A percentile compares a stretch with the other conserved stretches of the same genome.
Evolutionary conservation across 176 grass and related monocot genomes (phyloP).

Genomic region (Eleusine coracana): DNA sequence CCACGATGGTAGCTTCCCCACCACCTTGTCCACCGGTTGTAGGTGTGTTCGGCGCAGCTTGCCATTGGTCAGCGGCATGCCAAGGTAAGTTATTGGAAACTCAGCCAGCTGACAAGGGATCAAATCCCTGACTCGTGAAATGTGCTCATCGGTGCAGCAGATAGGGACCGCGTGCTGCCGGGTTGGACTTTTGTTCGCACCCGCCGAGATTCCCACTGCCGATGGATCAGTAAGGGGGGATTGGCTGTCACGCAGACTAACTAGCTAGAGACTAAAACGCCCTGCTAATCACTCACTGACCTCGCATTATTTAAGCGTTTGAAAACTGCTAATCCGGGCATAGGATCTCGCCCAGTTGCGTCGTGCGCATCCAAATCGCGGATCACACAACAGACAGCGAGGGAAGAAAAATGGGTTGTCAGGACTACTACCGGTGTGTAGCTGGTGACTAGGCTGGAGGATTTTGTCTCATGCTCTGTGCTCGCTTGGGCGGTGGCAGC

Average conservation of each 20-base stretch:
- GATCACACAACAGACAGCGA: constrained; percentile 5
- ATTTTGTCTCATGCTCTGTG: background rate
- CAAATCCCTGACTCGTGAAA: too few species aligned
- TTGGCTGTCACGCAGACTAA: background rate
- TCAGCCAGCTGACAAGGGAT: too few species aligned
- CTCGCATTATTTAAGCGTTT: constrained; percentile 33
- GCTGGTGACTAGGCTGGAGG: background rate
- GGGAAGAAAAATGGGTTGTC: background rate
- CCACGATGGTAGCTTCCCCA: too few species aligned
- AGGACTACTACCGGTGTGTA: background rate
- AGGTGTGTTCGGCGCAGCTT: too few species aligned
- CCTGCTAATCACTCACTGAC: background rate
- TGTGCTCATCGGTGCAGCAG: too few species aligned
- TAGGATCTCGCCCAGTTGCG: constrained; percentile 42
- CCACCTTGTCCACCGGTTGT: too few species aligned
- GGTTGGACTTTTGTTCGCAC: constrained; percentile 37
- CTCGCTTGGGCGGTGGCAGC: background rate
- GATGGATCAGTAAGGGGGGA: background rate
- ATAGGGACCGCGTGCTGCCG: background rate
- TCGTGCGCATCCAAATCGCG: background rate
- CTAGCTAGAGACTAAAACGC: background rate
- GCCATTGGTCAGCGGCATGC: too few species aligned
- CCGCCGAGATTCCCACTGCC: constrained; percentile 23
- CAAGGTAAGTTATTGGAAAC: too few species aligned
- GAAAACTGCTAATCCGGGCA: constrained; percentile 2